These are phyloP conservation scores for Poronia punctata DNA, from an alignment of 495 filamentous ascomycete genomes.

Conservation along the genomic window DNA sequence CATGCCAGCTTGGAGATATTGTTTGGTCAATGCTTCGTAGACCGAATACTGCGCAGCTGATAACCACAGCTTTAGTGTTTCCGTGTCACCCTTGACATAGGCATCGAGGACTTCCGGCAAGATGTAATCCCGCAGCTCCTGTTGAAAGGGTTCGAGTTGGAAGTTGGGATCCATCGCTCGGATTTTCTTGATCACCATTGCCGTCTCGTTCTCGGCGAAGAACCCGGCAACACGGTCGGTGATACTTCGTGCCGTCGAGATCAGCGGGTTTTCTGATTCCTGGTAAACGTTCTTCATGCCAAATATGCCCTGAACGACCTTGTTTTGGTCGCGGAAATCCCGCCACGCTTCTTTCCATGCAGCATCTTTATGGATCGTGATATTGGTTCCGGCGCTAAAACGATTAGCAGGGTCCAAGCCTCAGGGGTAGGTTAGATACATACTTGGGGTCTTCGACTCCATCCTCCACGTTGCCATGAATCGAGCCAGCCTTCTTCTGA, in stretches of 20 bases:
- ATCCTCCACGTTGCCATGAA: constrained; percentile 44
- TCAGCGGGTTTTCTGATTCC: constrained; percentile 93
- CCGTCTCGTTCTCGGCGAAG: constrained; percentile 97
- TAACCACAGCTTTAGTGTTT: constrained; percentile 88
- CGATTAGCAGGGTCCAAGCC: constrained; percentile 9
- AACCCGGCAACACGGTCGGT: constrained; percentile 89
- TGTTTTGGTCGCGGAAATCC: constrained; percentile 80
- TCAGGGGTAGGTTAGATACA: constrained; percentile 25
- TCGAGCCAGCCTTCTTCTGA: constrained; percentile 46
- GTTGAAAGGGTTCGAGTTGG: constrained; percentile 87
- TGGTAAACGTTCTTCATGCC: constrained; percentile 75
- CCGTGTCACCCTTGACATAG: constrained; percentile 91
- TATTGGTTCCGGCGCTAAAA: constrained; percentile 78
- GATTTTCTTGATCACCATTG: constrained; percentile 94
- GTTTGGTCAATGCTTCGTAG: constrained; percentile 87
- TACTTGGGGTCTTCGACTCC: constrained; percentile 79
- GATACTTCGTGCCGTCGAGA: constrained; percentile 87
- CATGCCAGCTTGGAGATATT: constrained; percentile 87
- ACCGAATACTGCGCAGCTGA: constrained; percentile 91
- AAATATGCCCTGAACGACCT: constrained; percentile 84
- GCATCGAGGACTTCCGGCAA: constrained; percentile 95
- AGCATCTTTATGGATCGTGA: constrained; percentile 94
- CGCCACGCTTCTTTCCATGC: constrained; percentile 95
- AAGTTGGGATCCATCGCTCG: constrained; percentile 94
- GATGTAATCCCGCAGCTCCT: constrained; percentile 95